Evolutionary conservation across 2,329 filamentous ascomycete genomes (phyloP), one percentile per base, ranked within the genome.

Genomic region (Diaporthe sp.): DNA sequence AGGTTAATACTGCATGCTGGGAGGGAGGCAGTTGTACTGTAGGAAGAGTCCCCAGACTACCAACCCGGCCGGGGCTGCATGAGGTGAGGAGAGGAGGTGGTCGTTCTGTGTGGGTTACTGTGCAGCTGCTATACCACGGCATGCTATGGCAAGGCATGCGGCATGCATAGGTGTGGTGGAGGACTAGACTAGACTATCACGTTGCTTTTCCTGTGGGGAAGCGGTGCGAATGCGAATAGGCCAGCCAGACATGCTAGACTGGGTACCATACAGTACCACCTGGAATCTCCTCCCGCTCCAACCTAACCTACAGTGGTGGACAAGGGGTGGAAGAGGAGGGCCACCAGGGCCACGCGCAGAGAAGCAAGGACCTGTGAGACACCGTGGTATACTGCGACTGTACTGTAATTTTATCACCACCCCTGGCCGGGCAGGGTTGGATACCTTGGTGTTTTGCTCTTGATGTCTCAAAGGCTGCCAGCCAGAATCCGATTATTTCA

Each of bases 131-230:
- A 68, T 68, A 39, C 46, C 65, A 68, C 46, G 31, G 46, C 22
- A 10, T 34, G 22, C 31, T 53, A 68, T 39, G 65, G 65, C 46
- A 53, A 53, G 22, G 62, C 62, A n/a, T 37, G 62, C 22, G 22
- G 61, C 9, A 46, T 44, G 59, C 22, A n/a, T 49, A 25, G 10
- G 28, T 34, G 62, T 51, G 44, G 42, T n/a, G 44, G 28, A n/a
- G 44, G 44, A 67, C 62, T 34, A 22, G 44, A 15, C 28, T 58
- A 58, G 55, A 28, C 65, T 53, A 68, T 68, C 46, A 68, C 65
- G 46, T 68, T 68, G 65, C 59, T 31, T 53, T 53, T 68, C 22
- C 46, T 68, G 62, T 68, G 65, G 65, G 65, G 65, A 68, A 68
- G 46, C 31, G 15, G 31, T 34, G 10, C 46, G 44, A 68, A 53